Evolutionary conservation across 768 basidiomycete genomes (phyloP).

Genomic region (Suillus brevipes): DNA sequence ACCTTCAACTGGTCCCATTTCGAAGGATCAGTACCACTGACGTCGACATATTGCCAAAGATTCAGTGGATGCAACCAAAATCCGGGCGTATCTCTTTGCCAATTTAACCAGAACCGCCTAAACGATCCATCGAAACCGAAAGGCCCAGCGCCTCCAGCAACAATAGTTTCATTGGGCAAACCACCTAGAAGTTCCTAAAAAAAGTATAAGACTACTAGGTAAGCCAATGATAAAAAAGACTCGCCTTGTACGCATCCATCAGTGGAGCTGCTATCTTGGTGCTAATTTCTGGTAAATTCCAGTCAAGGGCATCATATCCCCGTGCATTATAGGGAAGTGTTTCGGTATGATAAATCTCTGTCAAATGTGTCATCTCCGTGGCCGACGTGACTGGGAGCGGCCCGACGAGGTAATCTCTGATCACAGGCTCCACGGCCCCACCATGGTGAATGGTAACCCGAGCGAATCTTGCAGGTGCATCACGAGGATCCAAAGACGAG

Average conservation of each 20-base stretch:
- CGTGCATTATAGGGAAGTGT: conserved; percentile 58
- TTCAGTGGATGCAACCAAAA: conserved; percentile 52
- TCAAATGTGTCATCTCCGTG: conserved; percentile 43
- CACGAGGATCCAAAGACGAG: conserved; percentile 28
- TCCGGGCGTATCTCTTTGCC: conserved; percentile 50
- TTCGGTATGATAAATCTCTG: conserved; percentile 52
- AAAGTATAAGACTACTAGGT: conserved; percentile 5
- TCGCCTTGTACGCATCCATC: conserved; percentile 42
- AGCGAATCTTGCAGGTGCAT: conserved; percentile 42
- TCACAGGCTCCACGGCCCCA: conserved; percentile 37
- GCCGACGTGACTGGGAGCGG: conserved; percentile 48
- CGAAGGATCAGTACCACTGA: conserved; percentile 51
- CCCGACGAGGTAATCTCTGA: conserved; percentile 58
- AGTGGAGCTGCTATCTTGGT: conserved; percentile 36
- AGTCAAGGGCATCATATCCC: conserved; percentile 33
- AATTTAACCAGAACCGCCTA: conserved; percentile 54
- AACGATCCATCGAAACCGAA: conserved; percentile 62
- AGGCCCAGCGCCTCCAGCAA: conserved; percentile 47
- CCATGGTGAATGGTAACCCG: conserved; percentile 54
- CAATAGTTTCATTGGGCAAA: conserved; percentile 48
- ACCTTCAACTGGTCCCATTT: conserved; percentile 59
- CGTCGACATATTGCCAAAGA: conserved; percentile 58
- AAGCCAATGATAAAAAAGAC: conserved; percentile 12
- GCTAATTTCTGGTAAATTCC: conserved; percentile 30
- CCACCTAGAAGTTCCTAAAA: conserved; percentile 51